Base-by-base conservation (phyloP, 208 protist species). In the Tetramitus jugosus region DNA sequence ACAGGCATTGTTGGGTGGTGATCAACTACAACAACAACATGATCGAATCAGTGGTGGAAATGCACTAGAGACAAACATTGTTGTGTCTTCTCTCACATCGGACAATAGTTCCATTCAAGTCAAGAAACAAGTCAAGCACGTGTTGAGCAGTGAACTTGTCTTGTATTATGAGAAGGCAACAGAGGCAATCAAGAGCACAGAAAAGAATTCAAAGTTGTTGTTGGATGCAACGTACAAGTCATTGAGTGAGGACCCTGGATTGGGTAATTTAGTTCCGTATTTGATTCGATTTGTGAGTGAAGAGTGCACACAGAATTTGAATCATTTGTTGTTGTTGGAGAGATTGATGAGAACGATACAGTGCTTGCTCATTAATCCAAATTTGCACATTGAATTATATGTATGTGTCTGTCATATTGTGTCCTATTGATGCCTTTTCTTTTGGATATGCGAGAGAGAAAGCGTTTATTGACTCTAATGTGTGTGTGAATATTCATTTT, bases 81-180 rank as follows among this genome's bases (percentile, higher is more conserved):
- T 33, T n/a, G n/a, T n/a, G n/a, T n/a, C n/a, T n/a, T n/a, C n/a
- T n/a, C n/a, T n/a, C n/a, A n/a, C n/a, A n/a, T n/a, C n/a, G n/a
- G n/a, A n/a, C n/a, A n/a, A n/a, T n/a, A n/a, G n/a, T n/a, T n/a
- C 6, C 14, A 29, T 53, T 14, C 43, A 75, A 75, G 7, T 75
- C 23, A 75, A 60, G 37, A 23, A 40, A 42, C 43, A 60, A 26
- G 68, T 75, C 10, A 75, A 75, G 40, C 68, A 75, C 60, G 29
- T 75, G 39, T 60, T 75, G 26, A 60, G 43, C 4, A 31, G 14
- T n/a, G 68, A 75, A 75, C n/a, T 60, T 2, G 43, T 60, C 52
- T 60, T 75, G 40, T 75, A 75, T 31, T 75, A 40, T 60, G 68
- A 75, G 39, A 75, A 75, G 39, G 43, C 60, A 26, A 75, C 43